Conservation (phyloP, 805 yeast species). For the Pichia eremophila region DNA sequence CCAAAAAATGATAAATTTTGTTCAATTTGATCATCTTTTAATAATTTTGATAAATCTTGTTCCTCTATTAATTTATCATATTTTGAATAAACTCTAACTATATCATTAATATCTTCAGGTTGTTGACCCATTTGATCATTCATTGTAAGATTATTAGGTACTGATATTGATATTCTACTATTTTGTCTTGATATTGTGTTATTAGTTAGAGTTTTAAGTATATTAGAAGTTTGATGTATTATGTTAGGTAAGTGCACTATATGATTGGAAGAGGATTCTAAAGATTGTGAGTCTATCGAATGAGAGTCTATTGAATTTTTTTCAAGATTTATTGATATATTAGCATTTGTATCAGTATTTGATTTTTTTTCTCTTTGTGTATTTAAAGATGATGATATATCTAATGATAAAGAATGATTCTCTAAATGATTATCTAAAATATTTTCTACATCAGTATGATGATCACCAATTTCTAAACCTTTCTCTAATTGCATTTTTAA, state of each 20-base stretch:
- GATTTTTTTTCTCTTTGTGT: too few species aligned
- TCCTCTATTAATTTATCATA: slow-evolving; percentile 22
- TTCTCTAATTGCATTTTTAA: background rate
- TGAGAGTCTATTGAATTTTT: background rate
- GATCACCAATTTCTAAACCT: too few species aligned
- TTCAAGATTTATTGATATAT: background rate
- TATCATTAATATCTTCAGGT: slow-evolving; percentile 34
- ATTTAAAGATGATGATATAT: too few species aligned
- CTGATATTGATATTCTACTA: slow-evolving; percentile 1
- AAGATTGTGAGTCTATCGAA: background rate
- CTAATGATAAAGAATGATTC: too few species aligned
- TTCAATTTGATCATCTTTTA: background rate
- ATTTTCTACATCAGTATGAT: too few species aligned
- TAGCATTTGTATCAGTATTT: too few species aligned
- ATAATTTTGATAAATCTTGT: background rate
- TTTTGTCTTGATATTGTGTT: background rate
- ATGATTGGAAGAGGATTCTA: background rate
- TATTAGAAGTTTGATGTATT: background rate
- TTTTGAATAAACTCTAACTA: slow-evolving; percentile 46
- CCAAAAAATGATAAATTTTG: too few species aligned
- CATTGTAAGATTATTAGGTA: slow-evolving; percentile 19
- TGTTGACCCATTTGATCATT: background rate
- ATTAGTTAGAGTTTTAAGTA: background rate
- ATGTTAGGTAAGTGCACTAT: background rate
- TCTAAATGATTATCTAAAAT: too few species aligned